phyloP scores from a whole-genome alignment of 1,139 yeast species.

The Sugiyamaella xylanicola region DNA sequence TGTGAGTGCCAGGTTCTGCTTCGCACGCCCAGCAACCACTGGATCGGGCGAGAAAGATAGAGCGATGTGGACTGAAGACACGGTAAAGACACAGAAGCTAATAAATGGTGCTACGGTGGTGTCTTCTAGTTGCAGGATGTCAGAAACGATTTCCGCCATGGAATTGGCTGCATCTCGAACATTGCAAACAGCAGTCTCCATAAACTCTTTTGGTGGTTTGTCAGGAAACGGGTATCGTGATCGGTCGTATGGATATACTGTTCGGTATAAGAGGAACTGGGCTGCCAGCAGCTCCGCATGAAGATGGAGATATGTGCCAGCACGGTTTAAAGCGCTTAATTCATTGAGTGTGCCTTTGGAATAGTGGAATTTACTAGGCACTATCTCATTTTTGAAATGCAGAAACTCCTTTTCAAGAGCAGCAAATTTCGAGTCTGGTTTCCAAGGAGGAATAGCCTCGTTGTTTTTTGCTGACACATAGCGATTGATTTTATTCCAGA shows the following conservation, averaged over 20 bases:
- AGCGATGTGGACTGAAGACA: slow-evolving; percentile 44
- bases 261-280: slow-evolving; percentile 33
- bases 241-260: slow-evolving; percentile 31
- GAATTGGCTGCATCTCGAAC: slow-evolving; percentile 41
- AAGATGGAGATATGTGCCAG: slow-evolving; percentile 35
- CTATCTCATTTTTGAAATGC: slow-evolving; percentile 15
- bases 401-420: slow-evolving; percentile 14
- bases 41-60: slow-evolving; percentile 41
- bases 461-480: slow-evolving; percentile 32
- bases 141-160: slow-evolving; percentile 39
- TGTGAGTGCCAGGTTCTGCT: slow-evolving; percentile 41
- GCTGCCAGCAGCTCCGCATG: slow-evolving; percentile 35
- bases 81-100: slow-evolving; percentile 42
- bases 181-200: slow-evolving; percentile 36
- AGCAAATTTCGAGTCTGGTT: slow-evolving; percentile 27
- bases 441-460: slow-evolving; percentile 34
- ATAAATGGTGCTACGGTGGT: slow-evolving; percentile 44
- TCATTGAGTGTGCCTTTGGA: slow-evolving; percentile 30
- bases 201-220: slow-evolving; percentile 37
- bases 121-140: slow-evolving; percentile 39
- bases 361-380: slow-evolving; percentile 34
- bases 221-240: slow-evolving; percentile 21
- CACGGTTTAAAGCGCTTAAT: slow-evolving; percentile 30
- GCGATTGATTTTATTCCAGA: slow-evolving; percentile 42
- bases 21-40: slow-evolving; percentile 38